Base-by-base conservation (phyloP, 257 asterid species). In the Solanum stenotomum region DNA sequence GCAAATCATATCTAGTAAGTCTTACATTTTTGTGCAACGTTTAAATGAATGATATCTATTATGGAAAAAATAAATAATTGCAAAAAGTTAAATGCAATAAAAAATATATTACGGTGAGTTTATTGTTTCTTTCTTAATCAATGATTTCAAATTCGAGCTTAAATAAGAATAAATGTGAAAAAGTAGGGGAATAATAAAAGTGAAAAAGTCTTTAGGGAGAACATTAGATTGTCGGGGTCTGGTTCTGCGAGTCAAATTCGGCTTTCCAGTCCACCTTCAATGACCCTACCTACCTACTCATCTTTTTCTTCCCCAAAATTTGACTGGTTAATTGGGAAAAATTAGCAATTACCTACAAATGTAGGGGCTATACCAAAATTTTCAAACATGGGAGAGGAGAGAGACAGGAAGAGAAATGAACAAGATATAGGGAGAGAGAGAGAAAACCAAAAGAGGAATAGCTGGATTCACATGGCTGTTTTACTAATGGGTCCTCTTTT, bases 381-480 rank as follows among this genome's bases (percentile, higher is more conserved):
- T 5, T 10, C 8, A 49, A 68, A 85, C 15, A 38, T 42, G 9
- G 11, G 10, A 86, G 56, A n/a, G 84, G 84, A 78, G 84, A 75
- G 83, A 78, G 84, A 79, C 25, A 42, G 65, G 34, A 79, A 44
- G 67, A 79, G 61, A 44, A 16, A 79, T 27, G 85, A 42, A 25
- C 65, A 56, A 74, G 84, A 20, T 33, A 35, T n/a, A 22, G 52
- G 29, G 52, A 11, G 52, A 37, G 44, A 29, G 40, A 34, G 31
- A 74, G 31, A 72, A 35, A 75, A 68, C 65, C 79, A 93, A 86
- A 90, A 63, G 89, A 70, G 72, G 77, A 46, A 90, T 82, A 91
- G 95, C 92, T 92, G 95, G 87, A 91, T 85, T 93, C 98, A 96
- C 96, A 95, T 94, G 98, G 98, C 94, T 91, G 83, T 90, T 87